Evolutionary conservation across 2,329 filamentous ascomycete genomes (phyloP).

Genomic region (Alternaria sp.): DNA sequence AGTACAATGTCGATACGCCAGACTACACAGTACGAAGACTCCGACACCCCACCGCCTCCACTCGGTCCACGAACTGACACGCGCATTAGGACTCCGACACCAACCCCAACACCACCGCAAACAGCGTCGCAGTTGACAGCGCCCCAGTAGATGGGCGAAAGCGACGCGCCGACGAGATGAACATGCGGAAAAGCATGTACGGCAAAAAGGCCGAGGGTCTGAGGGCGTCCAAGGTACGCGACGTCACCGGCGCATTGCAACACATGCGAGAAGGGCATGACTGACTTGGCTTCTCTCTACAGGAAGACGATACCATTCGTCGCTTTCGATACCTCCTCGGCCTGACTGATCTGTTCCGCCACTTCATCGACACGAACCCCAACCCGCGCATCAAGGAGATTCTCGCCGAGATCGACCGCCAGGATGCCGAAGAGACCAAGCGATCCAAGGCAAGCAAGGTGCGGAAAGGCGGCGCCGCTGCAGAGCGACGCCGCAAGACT

Average conservation of each 20-base stretch:
- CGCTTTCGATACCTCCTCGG: constrained; percentile 95
- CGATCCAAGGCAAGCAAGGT: constrained; percentile 76
- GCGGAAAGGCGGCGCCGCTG: constrained; percentile 84
- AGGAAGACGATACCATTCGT: constrained; percentile 95
- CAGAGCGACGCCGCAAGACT: constrained; percentile 81
- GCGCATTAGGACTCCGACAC: constrained; percentile 67
- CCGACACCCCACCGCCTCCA: constrained; percentile 2
- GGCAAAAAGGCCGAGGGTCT: constrained; percentile 93
- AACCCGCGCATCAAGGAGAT: constrained; percentile 94
- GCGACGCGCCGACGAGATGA: constrained; percentile 84
- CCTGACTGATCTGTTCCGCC: constrained; percentile 94
- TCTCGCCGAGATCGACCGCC: constrained; percentile 91
- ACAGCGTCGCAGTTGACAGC: constrained; percentile 81
- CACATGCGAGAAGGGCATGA: neutral
- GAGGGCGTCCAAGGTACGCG: constrained; percentile 85
- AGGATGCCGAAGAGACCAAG: constrained; percentile 77
- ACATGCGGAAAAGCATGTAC: constrained; percentile 89
- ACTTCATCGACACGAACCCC: constrained; percentile 98
- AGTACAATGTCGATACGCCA: constrained; percentile 66
- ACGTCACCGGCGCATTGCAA: constrained; percentile 6
- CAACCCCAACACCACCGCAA: constrained; percentile 74
- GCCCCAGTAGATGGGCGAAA: constrained; percentile 77
- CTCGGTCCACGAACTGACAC: constrained; percentile 31
- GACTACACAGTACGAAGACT: constrained; percentile 64
- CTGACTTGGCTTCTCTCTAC: constrained; percentile 20